phyloP scores from a whole-genome alignment of 371 early-diverging fungal species.

The Amoeboaphelidium protococcarum region DNA sequence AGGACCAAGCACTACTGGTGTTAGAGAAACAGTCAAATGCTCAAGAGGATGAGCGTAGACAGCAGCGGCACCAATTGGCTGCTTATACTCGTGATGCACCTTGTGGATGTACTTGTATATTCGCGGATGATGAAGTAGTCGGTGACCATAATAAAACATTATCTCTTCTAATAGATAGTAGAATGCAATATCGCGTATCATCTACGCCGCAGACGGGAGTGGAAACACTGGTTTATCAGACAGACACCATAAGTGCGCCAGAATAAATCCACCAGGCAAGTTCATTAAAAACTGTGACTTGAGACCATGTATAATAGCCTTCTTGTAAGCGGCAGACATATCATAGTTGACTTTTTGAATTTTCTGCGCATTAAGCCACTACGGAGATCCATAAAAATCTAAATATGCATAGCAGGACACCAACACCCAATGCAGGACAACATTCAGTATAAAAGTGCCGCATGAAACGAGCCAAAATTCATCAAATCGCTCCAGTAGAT shows the following conservation, averaged over 20 bases:
- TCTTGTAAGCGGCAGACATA: constrained; percentile 7
- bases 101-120: constrained; percentile 25
- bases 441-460: too few species aligned
- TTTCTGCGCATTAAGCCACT: too few species aligned
- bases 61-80: constrained; percentile 25
- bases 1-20: constrained; percentile 22
- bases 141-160: constrained; percentile 25
- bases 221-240: constrained; percentile 8
- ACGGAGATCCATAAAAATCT: too few species aligned
- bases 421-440: too few species aligned
- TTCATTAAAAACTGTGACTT: constrained; percentile 12
- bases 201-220: constrained; percentile 6
- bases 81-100: constrained; percentile 27
- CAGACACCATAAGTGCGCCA: constrained; percentile 8
- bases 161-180: constrained; percentile 26
- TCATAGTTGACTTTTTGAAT: constrained; percentile 13
- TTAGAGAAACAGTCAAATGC: constrained; percentile 18
- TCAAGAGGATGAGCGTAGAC: constrained; percentile 28
- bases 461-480: too few species aligned
- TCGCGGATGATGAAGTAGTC: constrained; percentile 19
- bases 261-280: constrained; percentile 6
- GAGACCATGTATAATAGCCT: constrained; percentile 8
- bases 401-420: too few species aligned
- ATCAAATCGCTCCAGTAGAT: too few species aligned
- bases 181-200: constrained; percentile 15